These are phyloP conservation scores for Tirmania nivea DNA, from an alignment of 495 filamentous ascomycete genomes.

Conservation along the genomic window DNA sequence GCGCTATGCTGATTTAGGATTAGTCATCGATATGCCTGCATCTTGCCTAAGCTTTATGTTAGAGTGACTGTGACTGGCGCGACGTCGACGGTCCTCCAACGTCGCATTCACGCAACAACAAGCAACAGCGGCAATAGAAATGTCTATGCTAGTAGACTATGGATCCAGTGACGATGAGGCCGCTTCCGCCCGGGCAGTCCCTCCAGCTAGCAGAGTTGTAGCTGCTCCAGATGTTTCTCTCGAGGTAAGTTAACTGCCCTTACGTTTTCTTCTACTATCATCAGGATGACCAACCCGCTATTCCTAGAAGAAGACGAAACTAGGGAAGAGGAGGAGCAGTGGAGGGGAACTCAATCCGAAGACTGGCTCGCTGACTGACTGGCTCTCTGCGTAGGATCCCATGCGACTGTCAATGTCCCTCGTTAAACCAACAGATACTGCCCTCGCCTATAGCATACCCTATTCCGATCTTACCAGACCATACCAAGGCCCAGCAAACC, in stretches of 20 bases:
- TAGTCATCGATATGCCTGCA: too few species aligned
- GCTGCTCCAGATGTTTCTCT: conserved; percentile 20
- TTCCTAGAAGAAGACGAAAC: not conserved
- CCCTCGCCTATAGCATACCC: conserved; percentile 26
- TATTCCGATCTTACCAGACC: conserved; percentile 45
- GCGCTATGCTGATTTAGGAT: too few species aligned
- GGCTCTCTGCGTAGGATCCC: conserved; percentile 14
- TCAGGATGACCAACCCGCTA: not conserved
- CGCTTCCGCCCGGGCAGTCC: conserved; percentile 3
- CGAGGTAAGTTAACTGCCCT: conserved; percentile 15
- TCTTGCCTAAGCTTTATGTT: too few species aligned
- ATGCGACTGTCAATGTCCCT: conserved; percentile 19
- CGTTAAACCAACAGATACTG: conserved; percentile 12
- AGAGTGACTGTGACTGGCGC: too few species aligned
- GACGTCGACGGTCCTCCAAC: not conserved
- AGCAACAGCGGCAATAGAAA: not conserved
- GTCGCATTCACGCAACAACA: not conserved
- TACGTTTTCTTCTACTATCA: not conserved
- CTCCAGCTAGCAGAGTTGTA: conserved; percentile 8
- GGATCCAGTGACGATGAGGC: conserved; percentile 15
- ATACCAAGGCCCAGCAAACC: conserved; percentile 51
- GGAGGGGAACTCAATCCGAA: not conserved
- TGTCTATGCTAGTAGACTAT: conserved; percentile 14
- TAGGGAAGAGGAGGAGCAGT: not conserved
- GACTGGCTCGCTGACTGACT: not conserved